phyloP scores from a whole-genome alignment of 2,329 filamentous ascomycete species.

The Venturia asperata region DNA sequence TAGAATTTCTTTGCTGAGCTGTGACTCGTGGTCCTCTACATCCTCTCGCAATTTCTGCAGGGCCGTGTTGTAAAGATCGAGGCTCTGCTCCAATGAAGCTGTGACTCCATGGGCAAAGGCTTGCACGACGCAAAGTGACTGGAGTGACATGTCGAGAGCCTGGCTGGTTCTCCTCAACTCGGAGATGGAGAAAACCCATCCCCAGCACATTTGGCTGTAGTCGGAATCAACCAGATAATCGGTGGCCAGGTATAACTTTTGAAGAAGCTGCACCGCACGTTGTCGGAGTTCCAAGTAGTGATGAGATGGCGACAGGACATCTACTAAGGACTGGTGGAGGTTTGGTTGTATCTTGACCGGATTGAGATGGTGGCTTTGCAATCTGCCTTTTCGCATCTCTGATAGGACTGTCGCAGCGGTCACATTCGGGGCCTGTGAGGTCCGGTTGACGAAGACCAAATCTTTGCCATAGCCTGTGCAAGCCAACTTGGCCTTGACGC shows the following conservation, averaged over 20 bases:
- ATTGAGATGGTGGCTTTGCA: not conserved
- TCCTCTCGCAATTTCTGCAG: not conserved
- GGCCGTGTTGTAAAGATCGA: not conserved
- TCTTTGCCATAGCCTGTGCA: conserved; percentile 12
- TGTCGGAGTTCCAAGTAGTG: not conserved
- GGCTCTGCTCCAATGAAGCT: not conserved
- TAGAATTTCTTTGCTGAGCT: conserved; percentile 5
- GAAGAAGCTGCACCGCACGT: not conserved
- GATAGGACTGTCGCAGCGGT: conserved; percentile 1
- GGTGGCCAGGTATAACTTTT: conserved; percentile 2
- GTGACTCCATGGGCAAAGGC: no score
- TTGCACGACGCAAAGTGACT: not conserved
- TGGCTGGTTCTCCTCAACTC: not conserved
- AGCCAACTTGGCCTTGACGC: not conserved
- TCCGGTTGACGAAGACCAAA: conserved; percentile 16
- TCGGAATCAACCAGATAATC: not conserved
- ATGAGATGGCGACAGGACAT: not conserved
- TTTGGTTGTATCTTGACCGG: not conserved
- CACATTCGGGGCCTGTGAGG: not conserved
- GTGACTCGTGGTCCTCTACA: not conserved
- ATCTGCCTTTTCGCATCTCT: not conserved
- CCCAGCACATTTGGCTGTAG: not conserved
- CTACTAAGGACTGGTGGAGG: no score
- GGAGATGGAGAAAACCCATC: not conserved
- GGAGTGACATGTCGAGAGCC: conserved; percentile 3